These are phyloP conservation scores for Malassezia yamatoensis DNA, from an alignment of 1,284 basidiomycete species.

Conservation along the genomic window DNA sequence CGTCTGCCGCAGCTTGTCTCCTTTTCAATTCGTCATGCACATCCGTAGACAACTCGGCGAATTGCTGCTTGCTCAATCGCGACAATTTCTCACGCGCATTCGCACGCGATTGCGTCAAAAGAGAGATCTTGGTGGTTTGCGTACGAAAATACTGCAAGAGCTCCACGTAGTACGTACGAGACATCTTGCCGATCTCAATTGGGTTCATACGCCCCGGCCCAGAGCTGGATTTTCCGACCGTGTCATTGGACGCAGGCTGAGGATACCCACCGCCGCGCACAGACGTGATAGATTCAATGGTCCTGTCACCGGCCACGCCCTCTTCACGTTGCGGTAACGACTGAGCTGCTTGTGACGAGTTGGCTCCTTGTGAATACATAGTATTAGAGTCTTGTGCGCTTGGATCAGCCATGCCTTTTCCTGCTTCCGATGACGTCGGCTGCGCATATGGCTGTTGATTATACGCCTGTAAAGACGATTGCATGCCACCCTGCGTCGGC, in stretches of 20 bases:
- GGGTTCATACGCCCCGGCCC: constrained; percentile 21
- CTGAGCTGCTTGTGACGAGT: too few relatives aligned
- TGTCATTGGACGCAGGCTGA: neutral
- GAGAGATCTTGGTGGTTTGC: constrained; percentile 31
- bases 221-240: neutral
- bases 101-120: constrained; percentile 36
- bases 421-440: neutral
- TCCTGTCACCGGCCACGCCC: neutral
- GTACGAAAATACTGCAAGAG: constrained; percentile 38
- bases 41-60: constrained; percentile 46
- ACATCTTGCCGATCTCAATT: constrained; percentile 32
- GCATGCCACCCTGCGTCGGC: too few relatives aligned
- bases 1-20: constrained; percentile 28
- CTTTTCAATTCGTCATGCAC: constrained; percentile 47
- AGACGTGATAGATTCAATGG: neutral
- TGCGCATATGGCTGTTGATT: neutral
- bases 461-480: neutral
- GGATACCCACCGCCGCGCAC: neutral
- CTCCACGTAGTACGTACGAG: constrained; percentile 40
- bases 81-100: constrained; percentile 47
- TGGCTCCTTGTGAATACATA: too few relatives aligned
- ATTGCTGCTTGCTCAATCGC: constrained; percentile 45
- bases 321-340: neutral
- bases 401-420: neutral
- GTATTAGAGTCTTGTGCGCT: neutral